Conservation (phyloP, 2,329 filamentous ascomycete genomes). For the Botrytis fragariae region DNA sequence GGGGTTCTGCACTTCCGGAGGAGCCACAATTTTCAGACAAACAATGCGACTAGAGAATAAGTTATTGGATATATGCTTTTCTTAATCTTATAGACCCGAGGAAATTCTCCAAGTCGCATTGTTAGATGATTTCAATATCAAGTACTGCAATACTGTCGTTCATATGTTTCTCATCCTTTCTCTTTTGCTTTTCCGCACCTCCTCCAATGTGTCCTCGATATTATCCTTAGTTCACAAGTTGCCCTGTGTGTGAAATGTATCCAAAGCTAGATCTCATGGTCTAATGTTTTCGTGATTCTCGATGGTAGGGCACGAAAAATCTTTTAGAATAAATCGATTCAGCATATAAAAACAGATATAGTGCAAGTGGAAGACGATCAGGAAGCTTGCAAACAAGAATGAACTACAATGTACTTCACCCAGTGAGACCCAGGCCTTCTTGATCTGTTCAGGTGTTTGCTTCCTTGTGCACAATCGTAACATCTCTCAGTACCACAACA, state of each 20-base stretch:
- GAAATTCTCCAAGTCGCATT: too few relatives aligned
- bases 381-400: not conserved
- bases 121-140: not conserved
- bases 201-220: not conserved
- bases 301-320: not conserved
- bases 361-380: not conserved
- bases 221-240: not conserved
- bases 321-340: not conserved
- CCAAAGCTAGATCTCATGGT: not conserved
- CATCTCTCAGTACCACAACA: too few relatives aligned
- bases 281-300: not conserved
- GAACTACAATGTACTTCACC: rapidly evolving
- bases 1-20: too few relatives aligned
- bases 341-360: not conserved
- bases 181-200: not conserved
- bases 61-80: too few relatives aligned
- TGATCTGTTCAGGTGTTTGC: rapidly evolving
- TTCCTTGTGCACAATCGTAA: too few relatives aligned
- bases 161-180: too few relatives aligned
- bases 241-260: not conserved
- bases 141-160: not conserved
- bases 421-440: too few relatives aligned
- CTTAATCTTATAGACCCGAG: too few relatives aligned
- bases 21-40: not conserved
- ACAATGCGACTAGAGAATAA: too few relatives aligned